These are phyloP conservation scores for Ascochyta pisi DNA, from an alignment of 2,329 filamentous ascomycete species.

Conservation along the genomic window DNA sequence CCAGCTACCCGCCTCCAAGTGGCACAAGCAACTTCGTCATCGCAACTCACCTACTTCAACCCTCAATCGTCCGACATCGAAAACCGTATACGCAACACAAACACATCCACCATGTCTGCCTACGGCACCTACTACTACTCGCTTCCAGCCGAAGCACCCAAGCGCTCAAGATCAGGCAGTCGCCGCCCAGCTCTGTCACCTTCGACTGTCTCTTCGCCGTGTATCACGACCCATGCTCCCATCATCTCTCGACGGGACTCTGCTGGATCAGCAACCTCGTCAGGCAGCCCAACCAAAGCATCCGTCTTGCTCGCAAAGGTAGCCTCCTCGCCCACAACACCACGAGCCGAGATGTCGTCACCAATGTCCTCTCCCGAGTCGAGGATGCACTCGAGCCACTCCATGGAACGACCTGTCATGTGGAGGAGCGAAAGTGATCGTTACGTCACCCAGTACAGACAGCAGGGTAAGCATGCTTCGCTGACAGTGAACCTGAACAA, in stretches of 20 bases:
- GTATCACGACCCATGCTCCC: conserved; percentile 51
- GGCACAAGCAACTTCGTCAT: conserved; percentile 17
- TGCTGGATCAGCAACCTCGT: conserved; percentile 34
- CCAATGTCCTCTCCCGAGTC: conserved; percentile 39
- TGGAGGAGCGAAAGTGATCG: conserved; percentile 49
- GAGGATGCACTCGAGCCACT: conserved; percentile 38
- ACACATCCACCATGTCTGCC: conserved; percentile 42
- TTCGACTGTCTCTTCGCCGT: conserved; percentile 55
- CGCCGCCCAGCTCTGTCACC: conserved; percentile 55
- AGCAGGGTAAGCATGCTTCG: conserved; percentile 44
- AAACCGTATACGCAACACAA: conserved; percentile 20
- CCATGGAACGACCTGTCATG: conserved; percentile 40
- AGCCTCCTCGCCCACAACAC: conserved; percentile 51
- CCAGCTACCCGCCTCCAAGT: conserved; percentile 27
- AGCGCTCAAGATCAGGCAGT: conserved; percentile 44
- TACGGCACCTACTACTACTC: conserved; percentile 48
- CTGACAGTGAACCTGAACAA: neutral
- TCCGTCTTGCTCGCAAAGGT: conserved; percentile 53
- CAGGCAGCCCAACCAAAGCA: conserved; percentile 51
- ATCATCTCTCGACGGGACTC: conserved; percentile 51
- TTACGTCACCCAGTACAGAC: conserved; percentile 46
- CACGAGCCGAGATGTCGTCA: conserved; percentile 43
- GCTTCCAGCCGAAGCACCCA: conserved; percentile 46
- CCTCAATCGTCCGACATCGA: conserved; percentile 22
- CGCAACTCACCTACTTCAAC: conserved; percentile 23